Evolutionary conservation across 441 rosid genomes (phyloP).

Genomic region (Jatropha podagrica): DNA sequence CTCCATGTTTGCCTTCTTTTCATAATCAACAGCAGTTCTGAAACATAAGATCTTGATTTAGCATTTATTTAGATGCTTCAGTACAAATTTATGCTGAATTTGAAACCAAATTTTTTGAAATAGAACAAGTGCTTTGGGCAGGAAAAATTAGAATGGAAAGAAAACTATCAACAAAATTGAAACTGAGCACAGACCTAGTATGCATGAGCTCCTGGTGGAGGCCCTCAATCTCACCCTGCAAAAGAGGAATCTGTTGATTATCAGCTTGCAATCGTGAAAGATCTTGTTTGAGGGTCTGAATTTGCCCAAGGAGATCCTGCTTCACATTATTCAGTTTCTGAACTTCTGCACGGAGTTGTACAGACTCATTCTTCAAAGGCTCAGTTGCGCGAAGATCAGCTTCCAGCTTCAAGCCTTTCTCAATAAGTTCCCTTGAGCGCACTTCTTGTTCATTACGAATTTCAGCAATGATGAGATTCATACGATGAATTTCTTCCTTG

Average conservation of each 20-base stretch:
- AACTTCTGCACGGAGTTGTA: conserved; percentile 66
- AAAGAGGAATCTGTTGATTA: conserved; percentile 68
- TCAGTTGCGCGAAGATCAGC: conserved; percentile 83
- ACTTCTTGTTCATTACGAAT: conserved; percentile 72
- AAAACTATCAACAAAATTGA: conserved; percentile 1
- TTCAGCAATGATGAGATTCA: conserved; percentile 65
- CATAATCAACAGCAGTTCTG: conserved; percentile 85
- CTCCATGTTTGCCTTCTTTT: conserved; percentile 93
- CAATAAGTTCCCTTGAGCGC: conserved; percentile 65
- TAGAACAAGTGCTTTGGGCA: not conserved
- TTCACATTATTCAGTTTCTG: conserved; percentile 70
- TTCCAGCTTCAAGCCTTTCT: conserved; percentile 85
- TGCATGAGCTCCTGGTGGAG: conserved; percentile 91
- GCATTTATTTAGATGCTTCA: conserved; percentile 12
- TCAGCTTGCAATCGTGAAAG: conserved; percentile 66
- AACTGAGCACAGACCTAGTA: conserved; percentile 56
- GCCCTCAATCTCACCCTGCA: conserved; percentile 71
- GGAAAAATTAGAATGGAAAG: not conserved
- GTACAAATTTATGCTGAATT: not conserved
- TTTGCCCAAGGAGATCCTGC: conserved; percentile 70
- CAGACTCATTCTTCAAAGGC: conserved; percentile 73
- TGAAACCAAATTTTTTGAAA: not conserved
- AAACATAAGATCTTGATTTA: conserved; percentile 16
- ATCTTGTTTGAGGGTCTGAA: conserved; percentile 76
- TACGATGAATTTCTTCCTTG: conserved; percentile 85